A percentile compares a stretch with the other conserved stretches of the same genome.
Conservation (phyloP, 2,329 filamentous ascomycete species). For the Talaromyces sp. region DNA sequence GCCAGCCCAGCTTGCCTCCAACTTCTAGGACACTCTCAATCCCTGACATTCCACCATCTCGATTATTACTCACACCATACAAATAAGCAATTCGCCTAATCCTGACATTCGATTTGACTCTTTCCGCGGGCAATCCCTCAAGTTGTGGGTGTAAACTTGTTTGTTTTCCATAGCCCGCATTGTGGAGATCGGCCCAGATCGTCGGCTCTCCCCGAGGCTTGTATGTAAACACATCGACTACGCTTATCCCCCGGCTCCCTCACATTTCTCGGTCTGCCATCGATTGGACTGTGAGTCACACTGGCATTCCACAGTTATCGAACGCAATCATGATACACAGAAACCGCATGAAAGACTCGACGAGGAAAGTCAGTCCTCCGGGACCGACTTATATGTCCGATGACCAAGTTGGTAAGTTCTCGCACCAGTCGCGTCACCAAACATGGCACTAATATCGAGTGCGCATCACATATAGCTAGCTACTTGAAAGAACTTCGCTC, state of each 20-base stretch:
- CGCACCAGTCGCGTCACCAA: neutral
- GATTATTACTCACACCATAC: neutral
- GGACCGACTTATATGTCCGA: slow-evolving; percentile 47
- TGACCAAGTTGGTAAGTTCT: slow-evolving; percentile 45
- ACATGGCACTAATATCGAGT: neutral
- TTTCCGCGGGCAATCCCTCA: neutral
- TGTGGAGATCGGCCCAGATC: slow-evolving; percentile 13
- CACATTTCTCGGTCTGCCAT: neutral
- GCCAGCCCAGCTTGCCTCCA: neutral
- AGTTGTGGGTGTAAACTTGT: neutral
- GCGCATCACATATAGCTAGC: slow-evolving; percentile 43
- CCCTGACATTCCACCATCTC: neutral
- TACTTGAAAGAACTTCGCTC: slow-evolving; percentile 60
- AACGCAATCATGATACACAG: slow-evolving; percentile 36
- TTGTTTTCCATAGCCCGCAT: slow-evolving; percentile 2
- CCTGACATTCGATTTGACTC: neutral
- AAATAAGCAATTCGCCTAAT: neutral
- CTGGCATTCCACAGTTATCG: slow-evolving; percentile 13
- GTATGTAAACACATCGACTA: neutral
- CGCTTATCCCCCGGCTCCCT: neutral
- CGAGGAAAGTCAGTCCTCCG: slow-evolving; percentile 47
- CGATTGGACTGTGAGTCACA: slow-evolving; percentile 3
- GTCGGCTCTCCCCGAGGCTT: neutral
- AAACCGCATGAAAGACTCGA: slow-evolving; percentile 34
- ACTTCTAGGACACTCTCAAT: neutral